Evolutionary conservation across 2,329 filamentous ascomycete species (phyloP).

Genomic region (Aspergillus fumigatus): DNA sequence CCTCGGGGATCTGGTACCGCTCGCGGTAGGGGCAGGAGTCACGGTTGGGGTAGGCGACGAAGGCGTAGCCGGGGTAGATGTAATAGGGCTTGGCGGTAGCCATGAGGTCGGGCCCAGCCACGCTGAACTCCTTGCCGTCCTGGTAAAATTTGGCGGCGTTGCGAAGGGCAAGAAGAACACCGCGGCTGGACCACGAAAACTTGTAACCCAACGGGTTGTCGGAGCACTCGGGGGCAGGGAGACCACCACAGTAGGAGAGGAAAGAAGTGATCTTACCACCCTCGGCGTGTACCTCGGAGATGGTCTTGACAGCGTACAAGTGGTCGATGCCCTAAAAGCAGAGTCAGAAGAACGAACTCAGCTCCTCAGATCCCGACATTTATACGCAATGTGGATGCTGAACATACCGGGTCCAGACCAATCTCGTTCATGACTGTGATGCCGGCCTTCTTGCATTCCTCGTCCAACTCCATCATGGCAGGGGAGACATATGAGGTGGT

Average conservation of each 20-base stretch:
- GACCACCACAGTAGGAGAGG: constrained; percentile 78
- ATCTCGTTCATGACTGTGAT: constrained; percentile 99
- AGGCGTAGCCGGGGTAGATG: constrained; percentile 83
- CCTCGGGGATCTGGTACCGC: constrained; percentile 88
- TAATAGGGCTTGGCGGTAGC: constrained; percentile 80
- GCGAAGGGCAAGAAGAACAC: constrained; percentile 79
- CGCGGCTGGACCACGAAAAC: constrained; percentile 76
- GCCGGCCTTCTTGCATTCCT: constrained; percentile 77
- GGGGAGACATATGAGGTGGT: constrained; percentile 92
- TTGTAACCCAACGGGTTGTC: constrained; percentile 93
- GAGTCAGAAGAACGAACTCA: not conserved
- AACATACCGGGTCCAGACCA: constrained; percentile 50
- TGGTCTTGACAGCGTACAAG: constrained; percentile 78
- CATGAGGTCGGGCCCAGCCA: constrained; percentile 71
- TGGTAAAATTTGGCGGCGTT: constrained; percentile 82
- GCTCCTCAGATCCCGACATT: not conserved
- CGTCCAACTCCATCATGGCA: constrained; percentile 84
- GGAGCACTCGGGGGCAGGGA: constrained; percentile 68
- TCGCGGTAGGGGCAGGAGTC: constrained; percentile 84
- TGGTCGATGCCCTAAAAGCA: constrained; percentile 38
- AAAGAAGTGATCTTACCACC: constrained; percentile 84
- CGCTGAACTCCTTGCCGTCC: constrained; percentile 68
- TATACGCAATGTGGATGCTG: not conserved
- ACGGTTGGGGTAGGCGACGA: constrained; percentile 90
- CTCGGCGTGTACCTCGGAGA: constrained; percentile 62